Percentiles rank a stretch among this genome's conserved stretches.
These are phyloP conservation scores for Zygnema cylindricum DNA, from an alignment of 139 green algal species.

Conservation along the genomic window DNA sequence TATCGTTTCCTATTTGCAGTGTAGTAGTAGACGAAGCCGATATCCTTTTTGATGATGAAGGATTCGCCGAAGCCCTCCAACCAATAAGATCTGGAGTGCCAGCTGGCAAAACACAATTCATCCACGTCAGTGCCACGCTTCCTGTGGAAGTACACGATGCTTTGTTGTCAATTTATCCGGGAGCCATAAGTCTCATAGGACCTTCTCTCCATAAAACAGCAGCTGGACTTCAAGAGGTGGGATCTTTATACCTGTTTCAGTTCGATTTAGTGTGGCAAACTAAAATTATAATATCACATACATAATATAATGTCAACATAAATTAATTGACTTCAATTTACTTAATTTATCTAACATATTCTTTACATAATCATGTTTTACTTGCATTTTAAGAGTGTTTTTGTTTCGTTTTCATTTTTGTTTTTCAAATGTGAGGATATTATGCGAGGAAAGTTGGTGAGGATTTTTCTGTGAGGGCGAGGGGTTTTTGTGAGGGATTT, in stretches of 20 bases:
- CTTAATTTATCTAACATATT: too few relatives aligned
- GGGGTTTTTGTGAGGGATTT: too few relatives aligned
- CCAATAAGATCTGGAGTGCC: conserved; percentile 9
- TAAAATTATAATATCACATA: too few relatives aligned
- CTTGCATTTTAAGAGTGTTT: too few relatives aligned
- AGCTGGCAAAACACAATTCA: conserved; percentile 12
- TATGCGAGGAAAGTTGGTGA: too few relatives aligned
- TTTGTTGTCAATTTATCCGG: conserved; percentile 33
- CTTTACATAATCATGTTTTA: too few relatives aligned
- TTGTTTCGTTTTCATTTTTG: too few relatives aligned
- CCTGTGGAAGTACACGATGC: conserved; percentile 40
- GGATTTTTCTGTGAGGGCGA: too few relatives aligned
- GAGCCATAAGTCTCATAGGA: conserved; percentile 37
- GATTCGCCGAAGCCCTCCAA: conserved; percentile 24
- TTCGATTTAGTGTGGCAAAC: not conserved
- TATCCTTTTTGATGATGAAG: conserved; percentile 87
- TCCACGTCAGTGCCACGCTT: conserved; percentile 56
- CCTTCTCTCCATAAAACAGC: conserved; percentile 48
- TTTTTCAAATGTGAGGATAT: too few relatives aligned
- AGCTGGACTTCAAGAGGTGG: conserved; percentile 52
- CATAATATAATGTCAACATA: too few relatives aligned
- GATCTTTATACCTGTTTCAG: not conserved
- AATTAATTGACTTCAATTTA: too few relatives aligned
- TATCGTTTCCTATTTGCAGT: not conserved
- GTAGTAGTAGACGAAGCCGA: conserved; percentile 95